These are phyloP conservation scores for Withania somnifera DNA, from an alignment of 305 asterid genomes.

Conservation along the genomic window DNA sequence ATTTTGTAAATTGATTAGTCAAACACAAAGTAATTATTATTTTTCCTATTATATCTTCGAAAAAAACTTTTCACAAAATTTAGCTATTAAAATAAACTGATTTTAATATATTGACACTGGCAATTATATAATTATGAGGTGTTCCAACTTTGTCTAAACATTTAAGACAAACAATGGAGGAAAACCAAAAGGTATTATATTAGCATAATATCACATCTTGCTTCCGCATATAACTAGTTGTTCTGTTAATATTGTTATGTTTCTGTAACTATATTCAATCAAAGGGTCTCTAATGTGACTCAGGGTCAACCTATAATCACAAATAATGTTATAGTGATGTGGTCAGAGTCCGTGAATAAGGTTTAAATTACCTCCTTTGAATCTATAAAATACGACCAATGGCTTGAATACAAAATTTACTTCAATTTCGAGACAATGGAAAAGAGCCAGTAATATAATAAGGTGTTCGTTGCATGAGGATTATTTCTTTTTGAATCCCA, in stretches of 20 bases:
- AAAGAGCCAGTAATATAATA: neutral
- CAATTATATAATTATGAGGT: neutral
- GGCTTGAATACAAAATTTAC: neutral
- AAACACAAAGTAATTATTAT: neutral
- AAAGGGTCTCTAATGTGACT: neutral
- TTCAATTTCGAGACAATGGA: neutral
- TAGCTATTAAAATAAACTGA: neutral
- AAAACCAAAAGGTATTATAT: neutral
- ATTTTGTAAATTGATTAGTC: neutral
- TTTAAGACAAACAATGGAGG: neutral
- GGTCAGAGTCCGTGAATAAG: neutral
- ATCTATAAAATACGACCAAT: neutral
- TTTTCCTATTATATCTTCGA: neutral
- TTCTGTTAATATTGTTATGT: neutral
- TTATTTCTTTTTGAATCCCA: neutral
- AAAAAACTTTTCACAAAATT: neutral
- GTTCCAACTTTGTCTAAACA: neutral
- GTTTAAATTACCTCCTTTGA: neutral
- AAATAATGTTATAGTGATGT: neutral
- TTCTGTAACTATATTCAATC: neutral
- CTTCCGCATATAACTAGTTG: neutral
- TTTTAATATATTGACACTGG: neutral
- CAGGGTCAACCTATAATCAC: neutral
- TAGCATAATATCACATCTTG: neutral
- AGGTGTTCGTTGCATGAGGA: neutral